Base-by-base conservation (phyloP, 257 asterid species). In the Echites panduratus region DNA sequence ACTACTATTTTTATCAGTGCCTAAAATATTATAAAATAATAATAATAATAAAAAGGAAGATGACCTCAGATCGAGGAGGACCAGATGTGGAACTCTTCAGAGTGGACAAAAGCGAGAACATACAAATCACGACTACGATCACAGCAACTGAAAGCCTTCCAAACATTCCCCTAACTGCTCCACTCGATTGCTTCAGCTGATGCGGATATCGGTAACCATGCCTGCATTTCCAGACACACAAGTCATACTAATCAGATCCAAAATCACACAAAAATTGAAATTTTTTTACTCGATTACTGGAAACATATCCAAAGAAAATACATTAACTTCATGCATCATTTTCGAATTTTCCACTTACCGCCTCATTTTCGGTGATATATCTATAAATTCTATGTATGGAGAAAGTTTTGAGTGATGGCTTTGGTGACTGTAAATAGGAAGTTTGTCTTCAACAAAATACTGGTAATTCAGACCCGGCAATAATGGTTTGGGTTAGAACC, bases 101-200 rank as follows among this genome's bases (percentile, higher is more conserved):
- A 73, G 86, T 85, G 74, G 91, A 81, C 38, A 89, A 50, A 70
- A 89, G 84, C 75, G 88, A 83, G 47, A 91, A 71, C 54, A 86
- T 87, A 71, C 91, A 92, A 76, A 91, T 84, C 81, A 91, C 86
- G 45, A 94, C 81, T 27, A 87, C 89, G n/a, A 90, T 47, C 10
- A 83, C 89, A 19, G 89, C 97, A 80, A 89, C 1, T 43, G 93
- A 84, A 16, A 91, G 87, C 84, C 82, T 88, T 73, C 85, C 86
- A 73, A 88, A 89, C 97, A 91, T 83, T 66, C 88, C 94, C 82
- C 81, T 89, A 70, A 91, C 87, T 29, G 66, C 57, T 20, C 81
- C 81, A 24, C 70, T 70, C 45, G 90, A 80, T 71, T 85, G 96
- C 89, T 88, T 89, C 85, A 81, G 78, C 78, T 81, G 90, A 75